These are phyloP conservation scores for Kazachstania psychrophila DNA, from an alignment of 805 yeast species.

Conservation along the genomic window DNA sequence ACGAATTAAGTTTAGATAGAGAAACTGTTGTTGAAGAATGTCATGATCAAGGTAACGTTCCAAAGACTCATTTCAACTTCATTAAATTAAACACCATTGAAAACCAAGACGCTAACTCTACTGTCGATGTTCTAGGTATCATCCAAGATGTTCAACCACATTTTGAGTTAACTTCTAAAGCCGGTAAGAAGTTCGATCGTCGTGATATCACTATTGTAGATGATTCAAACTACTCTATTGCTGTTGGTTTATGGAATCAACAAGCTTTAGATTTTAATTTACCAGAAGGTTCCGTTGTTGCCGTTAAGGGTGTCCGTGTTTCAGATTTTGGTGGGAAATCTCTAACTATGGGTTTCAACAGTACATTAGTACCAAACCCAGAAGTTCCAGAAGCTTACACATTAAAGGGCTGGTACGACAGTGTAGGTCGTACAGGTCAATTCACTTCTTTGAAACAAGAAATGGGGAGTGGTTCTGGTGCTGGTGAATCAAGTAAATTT, in stretches of 20 bases:
- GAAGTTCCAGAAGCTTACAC: slow-evolving; percentile 81
- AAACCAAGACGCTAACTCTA: slow-evolving; percentile 57
- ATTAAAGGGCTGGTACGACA: slow-evolving; percentile 92
- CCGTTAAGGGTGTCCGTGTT: slow-evolving; percentile 83
- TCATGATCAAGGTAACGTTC: slow-evolving; percentile 52
- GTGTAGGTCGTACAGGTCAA: slow-evolving; percentile 53
- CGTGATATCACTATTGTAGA: slow-evolving; percentile 85
- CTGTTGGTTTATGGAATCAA: slow-evolving; percentile 85
- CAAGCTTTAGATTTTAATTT: slow-evolving; percentile 68
- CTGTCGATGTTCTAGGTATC: slow-evolving; percentile 82
- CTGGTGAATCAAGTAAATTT: slow-evolving; percentile 31
- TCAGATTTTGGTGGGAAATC: slow-evolving; percentile 83
- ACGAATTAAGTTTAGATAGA: slow-evolving; percentile 74
- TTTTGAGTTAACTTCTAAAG: slow-evolving; percentile 73
- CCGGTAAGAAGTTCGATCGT: slow-evolving; percentile 88
- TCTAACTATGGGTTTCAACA: slow-evolving; percentile 69
- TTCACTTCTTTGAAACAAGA: slow-evolving; percentile 58
- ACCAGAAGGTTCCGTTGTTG: slow-evolving; percentile 76
- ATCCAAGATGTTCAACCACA: slow-evolving; percentile 67
- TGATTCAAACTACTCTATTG: slow-evolving; percentile 63
- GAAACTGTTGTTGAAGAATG: slow-evolving; percentile 71
- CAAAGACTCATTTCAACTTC: slow-evolving; percentile 70
- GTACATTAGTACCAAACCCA: slow-evolving; percentile 71
- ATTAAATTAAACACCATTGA: slow-evolving; percentile 58
- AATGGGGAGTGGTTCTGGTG: slow-evolving; percentile 26